A percentile compares a stretch with the other conserved stretches of the same genome.
Conservation (phyloP, 2,329 filamentous ascomycete genomes). For the Samsoniella hepiali region DNA sequence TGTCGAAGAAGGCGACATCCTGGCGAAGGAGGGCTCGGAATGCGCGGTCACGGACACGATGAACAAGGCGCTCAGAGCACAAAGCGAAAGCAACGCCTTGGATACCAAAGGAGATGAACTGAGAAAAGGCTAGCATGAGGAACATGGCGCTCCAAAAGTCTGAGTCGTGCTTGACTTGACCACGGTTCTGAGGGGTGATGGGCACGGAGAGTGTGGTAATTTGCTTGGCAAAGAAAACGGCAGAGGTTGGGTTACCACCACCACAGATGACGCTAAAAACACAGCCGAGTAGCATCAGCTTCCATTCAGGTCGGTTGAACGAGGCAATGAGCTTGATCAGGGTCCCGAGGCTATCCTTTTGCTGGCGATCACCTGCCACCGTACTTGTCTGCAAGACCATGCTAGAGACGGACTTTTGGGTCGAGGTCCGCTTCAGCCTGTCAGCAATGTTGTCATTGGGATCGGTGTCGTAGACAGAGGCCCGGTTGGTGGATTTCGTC, state of each 20-base stretch:
- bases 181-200: conserved; percentile 48
- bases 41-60: conserved; percentile 74
- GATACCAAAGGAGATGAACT: conserved; percentile 63
- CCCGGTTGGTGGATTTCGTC: conserved; percentile 42
- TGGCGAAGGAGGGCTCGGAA: conserved; percentile 89
- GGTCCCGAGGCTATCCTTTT: conserved; percentile 68
- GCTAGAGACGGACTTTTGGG: conserved; percentile 64
- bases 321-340: conserved; percentile 74
- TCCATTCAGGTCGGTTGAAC: conserved; percentile 74
- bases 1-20: conserved; percentile 89
- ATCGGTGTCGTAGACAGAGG: conserved; percentile 46
- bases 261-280: conserved; percentile 74
- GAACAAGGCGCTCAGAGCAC: conserved; percentile 82
- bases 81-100: conserved; percentile 77
- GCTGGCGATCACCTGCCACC: conserved; percentile 42
- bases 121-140: conserved; percentile 73
- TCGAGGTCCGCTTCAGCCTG: conserved; percentile 54
- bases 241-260: conserved; percentile 67
- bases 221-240: conserved; percentile 85
- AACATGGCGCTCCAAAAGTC: conserved; percentile 91
- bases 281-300: conserved; percentile 69
- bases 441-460: conserved; percentile 60
- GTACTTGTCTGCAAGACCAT: conserved; percentile 57
- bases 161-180: conserved; percentile 62
- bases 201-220: conserved; percentile 65